Evolutionary conservation across 768 basidiomycete genomes (phyloP).

Genomic region (Suillus bovinus): DNA sequence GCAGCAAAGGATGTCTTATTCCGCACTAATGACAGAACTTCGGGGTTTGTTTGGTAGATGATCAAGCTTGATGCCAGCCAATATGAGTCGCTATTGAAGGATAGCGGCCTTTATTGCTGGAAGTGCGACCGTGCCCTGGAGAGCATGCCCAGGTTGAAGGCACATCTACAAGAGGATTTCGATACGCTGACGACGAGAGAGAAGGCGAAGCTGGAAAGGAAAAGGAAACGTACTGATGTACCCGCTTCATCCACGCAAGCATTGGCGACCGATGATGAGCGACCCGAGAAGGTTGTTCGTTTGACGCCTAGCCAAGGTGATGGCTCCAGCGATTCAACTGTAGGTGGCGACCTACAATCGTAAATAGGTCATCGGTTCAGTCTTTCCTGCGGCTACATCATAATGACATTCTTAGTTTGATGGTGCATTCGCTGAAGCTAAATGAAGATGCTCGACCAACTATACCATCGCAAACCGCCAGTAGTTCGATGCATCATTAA

Average conservation of each 20-base stretch:
- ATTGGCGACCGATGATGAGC: not conserved
- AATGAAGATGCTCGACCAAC: not conserved
- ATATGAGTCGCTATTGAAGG: slow-evolving; percentile 70
- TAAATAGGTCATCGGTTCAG: not conserved
- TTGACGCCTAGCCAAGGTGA: not conserved
- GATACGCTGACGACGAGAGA: slow-evolving; percentile 46
- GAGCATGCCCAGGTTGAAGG: slow-evolving; percentile 74
- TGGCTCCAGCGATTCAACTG: not conserved
- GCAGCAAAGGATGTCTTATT: not conserved
- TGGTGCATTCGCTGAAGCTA: not conserved
- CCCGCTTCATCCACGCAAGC: not conserved
- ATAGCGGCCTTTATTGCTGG: slow-evolving; percentile 64
- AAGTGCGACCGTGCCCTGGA: slow-evolving; percentile 60
- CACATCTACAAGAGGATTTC: slow-evolving; percentile 77
- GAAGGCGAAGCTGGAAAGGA: slow-evolving; percentile 42
- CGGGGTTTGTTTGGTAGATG: slow-evolving; percentile 44
- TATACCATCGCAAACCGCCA: not conserved
- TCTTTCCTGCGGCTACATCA: not conserved
- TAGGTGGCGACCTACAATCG: not conserved
- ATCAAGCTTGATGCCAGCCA: slow-evolving; percentile 46
- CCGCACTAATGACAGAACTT: slow-evolving; percentile 6
- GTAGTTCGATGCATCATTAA: not conserved
- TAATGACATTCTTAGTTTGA: not conserved
- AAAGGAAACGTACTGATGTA: slow-evolving; percentile 38
- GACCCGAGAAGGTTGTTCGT: not conserved